Percentiles rank a stretch among this genome's conserved stretches.
phyloP scores from a whole-genome alignment of 768 basidiomycete genomes.

The Trametes sanguinea region DNA sequence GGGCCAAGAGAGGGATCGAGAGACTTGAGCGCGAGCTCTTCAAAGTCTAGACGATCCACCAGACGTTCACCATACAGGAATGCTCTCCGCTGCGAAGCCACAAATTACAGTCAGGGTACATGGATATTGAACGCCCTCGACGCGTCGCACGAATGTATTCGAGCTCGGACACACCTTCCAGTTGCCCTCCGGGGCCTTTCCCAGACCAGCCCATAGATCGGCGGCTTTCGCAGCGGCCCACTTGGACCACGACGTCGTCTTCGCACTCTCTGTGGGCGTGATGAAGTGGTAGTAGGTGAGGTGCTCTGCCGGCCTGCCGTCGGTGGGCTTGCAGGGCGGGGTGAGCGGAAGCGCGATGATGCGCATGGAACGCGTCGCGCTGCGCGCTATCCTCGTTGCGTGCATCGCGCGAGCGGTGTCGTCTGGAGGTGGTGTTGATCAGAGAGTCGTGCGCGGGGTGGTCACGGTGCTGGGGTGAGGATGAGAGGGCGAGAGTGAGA shows the following conservation, averaged over 20 bases:
- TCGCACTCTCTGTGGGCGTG: slow-evolving; percentile 29
- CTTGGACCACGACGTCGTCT: slow-evolving; percentile 44
- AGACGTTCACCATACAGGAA: slow-evolving; percentile 68
- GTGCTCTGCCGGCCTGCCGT: slow-evolving; percentile 23
- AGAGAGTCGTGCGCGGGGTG: not conserved
- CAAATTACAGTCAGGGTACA: not conserved
- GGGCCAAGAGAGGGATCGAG: slow-evolving; percentile 73
- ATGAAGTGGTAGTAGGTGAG: slow-evolving; percentile 48
- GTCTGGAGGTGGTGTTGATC: not conserved
- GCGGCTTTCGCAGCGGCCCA: slow-evolving; percentile 55
- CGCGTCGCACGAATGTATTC: not conserved
- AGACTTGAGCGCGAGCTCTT: slow-evolving; percentile 74
- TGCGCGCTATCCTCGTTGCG: slow-evolving; percentile 17
- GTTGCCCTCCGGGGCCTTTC: slow-evolving; percentile 59
- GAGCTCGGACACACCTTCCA: slow-evolving; percentile 62
- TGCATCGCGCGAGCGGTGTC: not conserved
- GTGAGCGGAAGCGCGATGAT: slow-evolving; percentile 50
- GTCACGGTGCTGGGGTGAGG: not conserved
- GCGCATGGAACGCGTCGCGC: slow-evolving; percentile 39
- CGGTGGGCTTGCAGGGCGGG: slow-evolving; percentile 22
- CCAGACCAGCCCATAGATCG: slow-evolving; percentile 65
- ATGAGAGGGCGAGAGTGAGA: not conserved
- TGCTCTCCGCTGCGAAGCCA: slow-evolving; percentile 60
- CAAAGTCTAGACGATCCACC: slow-evolving; percentile 74
- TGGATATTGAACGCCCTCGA: not conserved